Percentiles rank a stretch among this genome's conserved stretches.
These are phyloP conservation scores for Suillus spraguei DNA, from an alignment of 768 basidiomycete species.

Conservation along the genomic window DNA sequence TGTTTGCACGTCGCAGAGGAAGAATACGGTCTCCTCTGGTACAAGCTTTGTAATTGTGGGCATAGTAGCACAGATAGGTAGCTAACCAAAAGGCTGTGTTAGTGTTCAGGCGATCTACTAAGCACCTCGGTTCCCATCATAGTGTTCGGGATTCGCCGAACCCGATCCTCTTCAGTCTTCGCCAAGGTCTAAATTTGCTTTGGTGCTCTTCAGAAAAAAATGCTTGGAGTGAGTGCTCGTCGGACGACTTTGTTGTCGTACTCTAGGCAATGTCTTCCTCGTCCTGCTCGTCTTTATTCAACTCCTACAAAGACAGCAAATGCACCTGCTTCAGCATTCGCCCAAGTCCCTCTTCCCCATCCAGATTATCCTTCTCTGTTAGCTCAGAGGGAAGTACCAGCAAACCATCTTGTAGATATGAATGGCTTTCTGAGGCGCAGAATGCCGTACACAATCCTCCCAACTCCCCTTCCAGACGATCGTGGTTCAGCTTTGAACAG, in stretches of 20 bases:
- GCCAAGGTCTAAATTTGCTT: not conserved
- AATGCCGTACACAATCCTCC: conserved; percentile 57
- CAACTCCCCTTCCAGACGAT: conserved; percentile 64
- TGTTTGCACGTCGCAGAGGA: conserved; percentile 85
- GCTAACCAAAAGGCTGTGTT: not conserved
- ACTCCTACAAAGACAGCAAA: conserved; percentile 58
- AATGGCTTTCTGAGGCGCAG: conserved; percentile 52
- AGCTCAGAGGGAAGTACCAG: conserved; percentile 22
- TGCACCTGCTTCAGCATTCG: conserved; percentile 55
- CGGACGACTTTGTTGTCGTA: conserved; percentile 53
- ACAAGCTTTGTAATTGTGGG: conserved; percentile 34
- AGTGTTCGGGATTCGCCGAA: not conserved
- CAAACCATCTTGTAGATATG: conserved; percentile 39
- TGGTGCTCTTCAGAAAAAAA: not conserved
- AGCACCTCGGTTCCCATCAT: too few relatives aligned
- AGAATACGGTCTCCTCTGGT: conserved; percentile 55
- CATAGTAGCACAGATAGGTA: conserved; percentile 39
- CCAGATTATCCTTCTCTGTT: conserved; percentile 45
- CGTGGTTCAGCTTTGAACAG: conserved; percentile 42
- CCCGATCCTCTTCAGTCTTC: not conserved
- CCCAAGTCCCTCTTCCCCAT: conserved; percentile 37
- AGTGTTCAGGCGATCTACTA: not conserved
- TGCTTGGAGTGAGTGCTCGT: not conserved
- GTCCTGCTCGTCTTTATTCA: conserved; percentile 72
- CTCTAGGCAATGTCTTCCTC: conserved; percentile 65